Percentiles rank a stretch among this genome's conserved stretches.
phyloP scores from a whole-genome alignment of 441 rosid species.

The Corymbia citriodora region DNA sequence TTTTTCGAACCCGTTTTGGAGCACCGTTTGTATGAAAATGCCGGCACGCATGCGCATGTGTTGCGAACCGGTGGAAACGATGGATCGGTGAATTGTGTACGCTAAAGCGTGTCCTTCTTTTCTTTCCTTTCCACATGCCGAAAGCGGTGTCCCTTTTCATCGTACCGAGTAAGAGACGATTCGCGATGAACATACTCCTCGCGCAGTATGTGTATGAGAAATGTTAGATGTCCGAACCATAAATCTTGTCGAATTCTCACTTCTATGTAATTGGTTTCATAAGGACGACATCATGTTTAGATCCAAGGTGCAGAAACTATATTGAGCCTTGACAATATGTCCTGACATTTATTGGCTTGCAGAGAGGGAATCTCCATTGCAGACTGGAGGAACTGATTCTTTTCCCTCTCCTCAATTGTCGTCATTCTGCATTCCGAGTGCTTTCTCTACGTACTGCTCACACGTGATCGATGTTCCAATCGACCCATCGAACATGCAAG shows the following conservation, averaged over 20 bases:
- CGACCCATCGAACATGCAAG: background rate
- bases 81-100: background rate
- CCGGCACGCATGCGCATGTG: background rate
- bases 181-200: background rate
- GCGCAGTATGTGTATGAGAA: background rate
- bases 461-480: background rate
- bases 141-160: background rate
- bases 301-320: background rate
- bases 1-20: background rate
- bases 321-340: background rate
- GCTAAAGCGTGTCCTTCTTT: background rate
- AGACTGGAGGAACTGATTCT: background rate
- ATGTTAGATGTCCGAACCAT: background rate
- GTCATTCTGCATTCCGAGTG: background rate
- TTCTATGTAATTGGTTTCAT: background rate
- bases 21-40: background rate
- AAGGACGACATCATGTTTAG: no score
- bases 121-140: background rate
- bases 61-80: background rate
- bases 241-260: background rate
- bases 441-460: background rate
- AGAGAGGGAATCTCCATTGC: background rate
- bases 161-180: background rate
- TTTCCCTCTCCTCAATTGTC: background rate
- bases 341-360: background rate